Evolutionary conservation across 108 stramenopile species (phyloP).

Genomic region (Cyclostephanos tholiformis): DNA sequence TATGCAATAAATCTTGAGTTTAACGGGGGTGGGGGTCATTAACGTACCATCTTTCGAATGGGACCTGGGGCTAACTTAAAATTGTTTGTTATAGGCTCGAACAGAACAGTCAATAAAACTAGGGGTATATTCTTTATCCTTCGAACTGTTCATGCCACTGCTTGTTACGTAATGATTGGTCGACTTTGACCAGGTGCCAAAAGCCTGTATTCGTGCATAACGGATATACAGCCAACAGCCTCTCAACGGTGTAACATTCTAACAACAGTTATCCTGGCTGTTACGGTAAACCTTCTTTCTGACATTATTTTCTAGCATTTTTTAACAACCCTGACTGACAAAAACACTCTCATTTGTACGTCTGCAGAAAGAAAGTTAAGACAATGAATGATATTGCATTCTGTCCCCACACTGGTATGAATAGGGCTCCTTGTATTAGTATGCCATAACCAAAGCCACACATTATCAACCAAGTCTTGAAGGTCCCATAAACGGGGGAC

Average conservation of each 20-base stretch:
- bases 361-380: slow-evolving; percentile 84
- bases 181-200: not conserved
- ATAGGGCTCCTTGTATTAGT: slow-evolving; percentile 66
- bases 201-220: too few species aligned
- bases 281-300: not conserved
- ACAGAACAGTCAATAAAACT: not conserved
- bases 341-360: slow-evolving; percentile 50
- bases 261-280: not conserved
- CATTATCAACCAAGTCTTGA: slow-evolving; percentile 58
- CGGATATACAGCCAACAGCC: too few species aligned
- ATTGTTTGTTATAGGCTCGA: not conserved
- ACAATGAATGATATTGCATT: slow-evolving; percentile 66
- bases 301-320: not conserved
- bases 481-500: slow-evolving; percentile 72
- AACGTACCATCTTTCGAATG: not conserved
- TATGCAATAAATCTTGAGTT: not conserved
- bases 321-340: not conserved
- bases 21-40: not conserved
- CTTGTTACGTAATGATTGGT: not conserved
- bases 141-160: not conserved
- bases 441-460: slow-evolving; percentile 67
- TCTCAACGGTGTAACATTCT: too few species aligned
- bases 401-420: slow-evolving; percentile 80
- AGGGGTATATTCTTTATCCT: not conserved
- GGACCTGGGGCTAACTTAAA: not conserved